Base-by-base conservation (phyloP, 1,284 basidiomycete species). In the Fomitopsis schrenkii region DNA sequence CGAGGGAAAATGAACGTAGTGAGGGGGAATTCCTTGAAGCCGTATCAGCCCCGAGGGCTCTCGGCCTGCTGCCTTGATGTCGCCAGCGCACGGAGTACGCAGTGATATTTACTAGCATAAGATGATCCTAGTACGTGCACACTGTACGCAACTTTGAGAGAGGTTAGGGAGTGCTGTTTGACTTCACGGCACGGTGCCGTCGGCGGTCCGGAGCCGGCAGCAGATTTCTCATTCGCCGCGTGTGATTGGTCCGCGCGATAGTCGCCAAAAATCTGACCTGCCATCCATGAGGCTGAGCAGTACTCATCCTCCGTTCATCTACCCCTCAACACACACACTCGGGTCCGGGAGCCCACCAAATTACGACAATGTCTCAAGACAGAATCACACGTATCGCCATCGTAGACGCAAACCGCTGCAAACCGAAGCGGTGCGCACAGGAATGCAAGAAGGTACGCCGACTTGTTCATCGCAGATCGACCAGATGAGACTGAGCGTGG, bases 351-450 rank as follows among this genome's bases (percentile, higher is more conserved):
- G 26, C 5, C 26, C 10, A 10, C 5, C 5, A 3, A 8, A 2
- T 22, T 14, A 14, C 10, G 48, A 55, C 54, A 22, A 59, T 59
- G 58, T 54, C 52, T 19, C 12, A 57, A 22, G 94, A 96, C 80
- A 96, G 95, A 78, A 94, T 97, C 69, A 97, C 95, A 56, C 90
- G 95, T 83, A 94, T 97, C 71, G 95, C 95, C 65, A 95, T 97
- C 73, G 93, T 97, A 70, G 93, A 95, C 71, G 75, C 93, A 45
- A 96, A 97, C 80, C 87, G 91, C 70, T 97, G 94, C 80, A 95
- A 95, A 73, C 94, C 95, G 19, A 97, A 97, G 76, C 79, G 91
- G 78, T 95, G 93, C 70, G 90, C 92, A 10, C 93, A 94, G 70
- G 94, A 95, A 76, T 95, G 94, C 77, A 95, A 94, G 83, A 94